phyloP scores from a whole-genome alignment of 1,284 basidiomycete genomes.

The Afroboletus lepidellus region DNA sequence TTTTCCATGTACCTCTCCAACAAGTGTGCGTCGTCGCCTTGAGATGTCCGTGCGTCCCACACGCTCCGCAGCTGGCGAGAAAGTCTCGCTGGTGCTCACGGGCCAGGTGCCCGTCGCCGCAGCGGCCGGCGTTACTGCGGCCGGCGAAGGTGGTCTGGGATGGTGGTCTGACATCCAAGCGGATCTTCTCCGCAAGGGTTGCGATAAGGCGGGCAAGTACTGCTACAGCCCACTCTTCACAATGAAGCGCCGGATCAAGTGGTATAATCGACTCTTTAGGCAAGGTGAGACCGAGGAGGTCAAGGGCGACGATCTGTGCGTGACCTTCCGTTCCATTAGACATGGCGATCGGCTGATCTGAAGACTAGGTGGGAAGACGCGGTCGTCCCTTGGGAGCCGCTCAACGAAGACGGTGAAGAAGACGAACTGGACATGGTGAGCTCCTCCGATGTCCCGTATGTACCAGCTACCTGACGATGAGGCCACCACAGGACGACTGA shows the following conservation, averaged over 20 bases:
- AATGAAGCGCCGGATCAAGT: conserved; percentile 16
- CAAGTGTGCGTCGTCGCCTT: conserved; percentile 16
- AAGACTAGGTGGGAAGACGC: conserved; percentile 27
- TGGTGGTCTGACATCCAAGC: conserved; percentile 22
- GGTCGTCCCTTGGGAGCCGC: conserved; percentile 20
- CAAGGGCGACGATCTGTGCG: conserved; percentile 11
- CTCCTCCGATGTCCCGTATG: too few species aligned
- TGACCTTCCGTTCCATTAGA: background rate
- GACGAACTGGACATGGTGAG: conserved; percentile 19
- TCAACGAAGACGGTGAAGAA: conserved; percentile 27
- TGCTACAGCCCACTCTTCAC: conserved; percentile 26
- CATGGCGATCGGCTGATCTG: too few species aligned
- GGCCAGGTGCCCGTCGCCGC: conserved; percentile 8
- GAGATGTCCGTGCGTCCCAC: too few species aligned
- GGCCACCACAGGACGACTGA: too few species aligned
- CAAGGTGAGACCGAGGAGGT: too few species aligned
- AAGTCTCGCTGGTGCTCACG: conserved; percentile 23
- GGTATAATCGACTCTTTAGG: conserved; percentile 10
- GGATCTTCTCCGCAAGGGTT: conserved; percentile 21
- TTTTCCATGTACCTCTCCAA: conserved; percentile 31
- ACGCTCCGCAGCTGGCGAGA: conserved; percentile 20
- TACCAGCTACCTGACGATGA: too few species aligned
- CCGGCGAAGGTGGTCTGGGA: background rate
- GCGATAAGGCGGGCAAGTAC: conserved; percentile 13
- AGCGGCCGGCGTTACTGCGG: conserved; percentile 6